phyloP scores from a whole-genome alignment of 306 rosid genomes.

The Carpinus viminea region DNA sequence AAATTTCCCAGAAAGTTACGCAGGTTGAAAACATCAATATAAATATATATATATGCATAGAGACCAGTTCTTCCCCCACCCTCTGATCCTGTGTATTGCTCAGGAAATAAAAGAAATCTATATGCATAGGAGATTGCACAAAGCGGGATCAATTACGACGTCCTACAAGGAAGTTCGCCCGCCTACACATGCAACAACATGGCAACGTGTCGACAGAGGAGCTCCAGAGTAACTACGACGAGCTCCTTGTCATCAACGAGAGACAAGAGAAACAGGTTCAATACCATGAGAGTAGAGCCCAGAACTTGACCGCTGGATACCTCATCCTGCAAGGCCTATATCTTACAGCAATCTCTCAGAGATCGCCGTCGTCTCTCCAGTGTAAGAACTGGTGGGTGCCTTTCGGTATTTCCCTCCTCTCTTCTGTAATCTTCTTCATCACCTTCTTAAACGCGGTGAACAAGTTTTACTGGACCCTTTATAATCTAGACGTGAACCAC shows the following conservation, averaged over 20 bases:
- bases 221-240: background rate
- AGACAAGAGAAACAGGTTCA: slow-evolving; percentile 7
- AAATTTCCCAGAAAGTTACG: too few relatives aligned
- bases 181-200: too few relatives aligned
- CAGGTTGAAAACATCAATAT: too few relatives aligned
- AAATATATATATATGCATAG: too few relatives aligned
- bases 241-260: background rate
- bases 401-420: background rate
- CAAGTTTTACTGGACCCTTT: slow-evolving; percentile 9
- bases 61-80: too few relatives aligned
- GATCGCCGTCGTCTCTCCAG: background rate
- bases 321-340: background rate
- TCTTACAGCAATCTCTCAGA: background rate
- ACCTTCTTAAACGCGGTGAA: background rate
- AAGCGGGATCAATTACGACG: too few relatives aligned
- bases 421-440: slow-evolving; percentile 6
- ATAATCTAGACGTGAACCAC: background rate
- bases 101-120: too few relatives aligned
- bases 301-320: slow-evolving; percentile 1
- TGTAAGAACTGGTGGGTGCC: slow-evolving; percentile 1
- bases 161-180: too few relatives aligned
- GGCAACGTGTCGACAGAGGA: too few relatives aligned
- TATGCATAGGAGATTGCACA: too few relatives aligned
- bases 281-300: slow-evolving; percentile 6
- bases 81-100: too few relatives aligned